These are phyloP conservation scores for Phytopythium ostracodes DNA, from an alignment of 352 stramenopile species.

Conservation along the genomic window DNA sequence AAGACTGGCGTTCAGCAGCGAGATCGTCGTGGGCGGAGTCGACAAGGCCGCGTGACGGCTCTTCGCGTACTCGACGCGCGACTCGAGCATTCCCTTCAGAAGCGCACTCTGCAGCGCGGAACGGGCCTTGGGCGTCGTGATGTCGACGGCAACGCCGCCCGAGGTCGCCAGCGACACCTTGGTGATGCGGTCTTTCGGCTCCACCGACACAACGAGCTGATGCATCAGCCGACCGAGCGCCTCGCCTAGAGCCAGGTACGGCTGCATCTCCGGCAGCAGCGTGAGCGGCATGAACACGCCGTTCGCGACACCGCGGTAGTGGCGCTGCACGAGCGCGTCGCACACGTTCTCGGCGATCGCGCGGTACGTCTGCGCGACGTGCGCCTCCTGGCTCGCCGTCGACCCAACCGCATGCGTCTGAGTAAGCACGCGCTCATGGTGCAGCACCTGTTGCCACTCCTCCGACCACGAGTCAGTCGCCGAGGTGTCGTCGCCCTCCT, in stretches of 20 bases:
- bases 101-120: conserved; percentile 69
- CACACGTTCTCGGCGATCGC: conserved; percentile 75
- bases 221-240: conserved; percentile 71
- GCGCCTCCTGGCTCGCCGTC: conserved; percentile 77
- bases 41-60: background rate
- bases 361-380: conserved; percentile 63
- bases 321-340: conserved; percentile 60
- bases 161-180: conserved; percentile 59
- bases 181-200: conserved; percentile 61
- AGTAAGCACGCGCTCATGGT: conserved; percentile 86
- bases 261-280: conserved; percentile 75
- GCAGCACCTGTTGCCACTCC: conserved; percentile 63
- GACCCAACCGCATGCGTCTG: conserved; percentile 88
- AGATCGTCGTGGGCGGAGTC: conserved; percentile 18
- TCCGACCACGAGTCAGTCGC: conserved; percentile 18
- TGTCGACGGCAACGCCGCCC: conserved; percentile 68
- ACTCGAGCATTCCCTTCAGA: conserved; percentile 71
- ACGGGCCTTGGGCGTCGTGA: conserved; percentile 68
- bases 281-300: conserved; percentile 80
- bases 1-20: conserved; percentile 65
- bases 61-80: conserved; percentile 7
- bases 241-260: conserved; percentile 68
- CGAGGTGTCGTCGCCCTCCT: conserved; percentile 10
- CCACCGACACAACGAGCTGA: conserved; percentile 55
- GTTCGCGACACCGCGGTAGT: conserved; percentile 80